These are phyloP conservation scores for Fusarium musae DNA, from an alignment of 2,329 filamentous ascomycete species.

Conservation along the genomic window DNA sequence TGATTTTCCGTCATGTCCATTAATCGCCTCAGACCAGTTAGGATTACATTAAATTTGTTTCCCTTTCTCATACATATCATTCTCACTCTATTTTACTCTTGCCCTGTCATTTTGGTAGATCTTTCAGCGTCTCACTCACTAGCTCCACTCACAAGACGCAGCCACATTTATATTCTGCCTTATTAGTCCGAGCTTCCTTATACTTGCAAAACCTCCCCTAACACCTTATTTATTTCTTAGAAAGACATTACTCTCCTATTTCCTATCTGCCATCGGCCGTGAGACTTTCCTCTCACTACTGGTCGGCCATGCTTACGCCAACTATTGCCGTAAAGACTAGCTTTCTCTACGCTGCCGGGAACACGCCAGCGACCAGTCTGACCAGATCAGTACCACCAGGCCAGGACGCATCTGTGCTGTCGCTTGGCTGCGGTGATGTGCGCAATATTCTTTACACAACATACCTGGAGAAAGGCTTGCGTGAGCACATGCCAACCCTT, in stretches of 20 bases:
- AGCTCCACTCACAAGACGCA: slow-evolving; percentile 7
- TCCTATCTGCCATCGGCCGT: neutral
- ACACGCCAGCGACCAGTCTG: slow-evolving; percentile 64
- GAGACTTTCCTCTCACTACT: neutral
- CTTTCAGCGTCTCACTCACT: slow-evolving; percentile 3
- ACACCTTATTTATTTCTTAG: neutral
- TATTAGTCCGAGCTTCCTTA: neutral
- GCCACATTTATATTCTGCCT: neutral
- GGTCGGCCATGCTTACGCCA: slow-evolving; percentile 52
- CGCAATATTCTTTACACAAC: slow-evolving; percentile 66
- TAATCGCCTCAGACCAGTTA: neutral
- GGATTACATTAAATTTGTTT: too few relatives aligned
- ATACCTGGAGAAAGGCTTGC: slow-evolving; percentile 54
- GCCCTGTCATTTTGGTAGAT: neutral
- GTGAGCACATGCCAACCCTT: slow-evolving; percentile 41
- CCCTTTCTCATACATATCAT: neutral
- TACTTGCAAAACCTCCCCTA: neutral
- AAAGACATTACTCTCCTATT: neutral
- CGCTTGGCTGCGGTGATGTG: slow-evolving; percentile 67
- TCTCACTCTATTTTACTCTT: neutral
- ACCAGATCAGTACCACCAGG: slow-evolving; percentile 60
- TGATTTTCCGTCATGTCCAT: neutral
- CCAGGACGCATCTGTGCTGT: slow-evolving; percentile 60
- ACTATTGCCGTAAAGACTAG: slow-evolving; percentile 46
- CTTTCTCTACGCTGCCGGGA: slow-evolving; percentile 62